phyloP scores from a whole-genome alignment of 2,329 filamentous ascomycete species.

The Fusarium goolgardi region DNA sequence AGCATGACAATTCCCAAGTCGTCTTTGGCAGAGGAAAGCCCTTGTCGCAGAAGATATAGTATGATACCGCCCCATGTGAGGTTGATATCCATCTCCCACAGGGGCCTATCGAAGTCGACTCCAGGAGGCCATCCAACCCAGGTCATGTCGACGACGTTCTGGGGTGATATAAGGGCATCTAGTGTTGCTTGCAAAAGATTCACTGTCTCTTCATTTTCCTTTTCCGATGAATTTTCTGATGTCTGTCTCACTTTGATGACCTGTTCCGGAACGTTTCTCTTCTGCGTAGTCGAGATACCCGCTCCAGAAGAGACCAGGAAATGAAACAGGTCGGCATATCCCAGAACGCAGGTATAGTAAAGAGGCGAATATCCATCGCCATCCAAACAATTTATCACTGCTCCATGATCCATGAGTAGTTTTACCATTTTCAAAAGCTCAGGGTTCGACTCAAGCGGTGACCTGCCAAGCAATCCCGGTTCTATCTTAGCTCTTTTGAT shows the following conservation, averaged over 20 bases:
- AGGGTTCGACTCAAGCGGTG: slow-evolving; percentile 1
- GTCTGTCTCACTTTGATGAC: neutral
- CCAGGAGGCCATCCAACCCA: slow-evolving; percentile 25
- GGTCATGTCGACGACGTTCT: slow-evolving; percentile 10
- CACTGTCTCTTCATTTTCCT: neutral
- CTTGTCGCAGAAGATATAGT: neutral
- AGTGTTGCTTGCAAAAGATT: slow-evolving; percentile 21
- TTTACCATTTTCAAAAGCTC: slow-evolving; percentile 16
- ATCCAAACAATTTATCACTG: neutral
- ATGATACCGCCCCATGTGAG: slow-evolving; percentile 19
- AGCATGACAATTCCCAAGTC: slow-evolving; percentile 18
- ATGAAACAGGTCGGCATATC: slow-evolving; percentile 10
- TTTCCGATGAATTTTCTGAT: too few relatives aligned
- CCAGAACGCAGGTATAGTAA: slow-evolving; percentile 14
- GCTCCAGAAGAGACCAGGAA: neutral
- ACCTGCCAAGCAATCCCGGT: neutral
- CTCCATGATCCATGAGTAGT: slow-evolving; percentile 16
- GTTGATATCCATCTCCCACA: slow-evolving; percentile 6
- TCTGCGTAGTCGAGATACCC: neutral
- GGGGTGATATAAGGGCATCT: slow-evolving; percentile 23
- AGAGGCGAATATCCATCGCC: slow-evolving; percentile 13
- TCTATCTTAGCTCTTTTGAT: neutral
- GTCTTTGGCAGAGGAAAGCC: neutral
- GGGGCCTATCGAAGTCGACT: neutral
- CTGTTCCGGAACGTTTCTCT: neutral